phyloP scores from a whole-genome alignment of 2,329 filamentous ascomycete species.

The Dactylellina cionopaga region DNA sequence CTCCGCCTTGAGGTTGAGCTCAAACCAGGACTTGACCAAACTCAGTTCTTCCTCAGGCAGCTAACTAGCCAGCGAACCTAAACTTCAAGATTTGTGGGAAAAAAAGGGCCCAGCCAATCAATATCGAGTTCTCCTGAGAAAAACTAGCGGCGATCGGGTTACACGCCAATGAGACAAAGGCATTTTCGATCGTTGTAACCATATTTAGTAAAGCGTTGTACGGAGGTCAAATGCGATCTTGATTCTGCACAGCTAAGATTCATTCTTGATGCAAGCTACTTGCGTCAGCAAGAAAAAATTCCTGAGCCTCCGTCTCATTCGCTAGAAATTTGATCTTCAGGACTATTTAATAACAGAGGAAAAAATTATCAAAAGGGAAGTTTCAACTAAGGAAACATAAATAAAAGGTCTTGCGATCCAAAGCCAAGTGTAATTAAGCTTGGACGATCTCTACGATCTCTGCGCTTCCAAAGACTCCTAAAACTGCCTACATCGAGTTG shows the following conservation, averaged over 20 bases:
- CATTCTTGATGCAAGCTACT: constrained; percentile 19
- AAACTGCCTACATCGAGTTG: no score
- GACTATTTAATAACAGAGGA: background rate
- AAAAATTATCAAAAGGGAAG: no score
- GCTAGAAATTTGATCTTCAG: background rate
- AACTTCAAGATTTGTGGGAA: constrained; percentile 23
- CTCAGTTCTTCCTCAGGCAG: background rate
- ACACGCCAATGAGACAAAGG: constrained; percentile 5
- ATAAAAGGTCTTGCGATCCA: no score
- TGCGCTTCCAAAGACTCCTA: no score
- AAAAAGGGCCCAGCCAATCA: constrained; percentile 43
- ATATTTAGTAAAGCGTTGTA: constrained; percentile 14
- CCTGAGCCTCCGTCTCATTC: background rate
- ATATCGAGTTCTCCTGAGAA: background rate
- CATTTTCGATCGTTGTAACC: background rate
- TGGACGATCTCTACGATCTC: no score
- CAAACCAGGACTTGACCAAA: background rate
- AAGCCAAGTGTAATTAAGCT: no score
- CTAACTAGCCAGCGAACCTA: background rate
- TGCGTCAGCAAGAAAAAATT: constrained; percentile 15
- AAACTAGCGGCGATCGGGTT: background rate
- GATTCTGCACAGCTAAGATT: constrained; percentile 3
- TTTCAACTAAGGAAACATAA: no score
- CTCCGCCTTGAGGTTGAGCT: background rate
- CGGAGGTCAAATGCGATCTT: background rate